A percentile compares a stretch with the other conserved stretches of the same genome.
Conservation (phyloP, 164 flowering plant species). For the Euptelea pleiosperma region DNA sequence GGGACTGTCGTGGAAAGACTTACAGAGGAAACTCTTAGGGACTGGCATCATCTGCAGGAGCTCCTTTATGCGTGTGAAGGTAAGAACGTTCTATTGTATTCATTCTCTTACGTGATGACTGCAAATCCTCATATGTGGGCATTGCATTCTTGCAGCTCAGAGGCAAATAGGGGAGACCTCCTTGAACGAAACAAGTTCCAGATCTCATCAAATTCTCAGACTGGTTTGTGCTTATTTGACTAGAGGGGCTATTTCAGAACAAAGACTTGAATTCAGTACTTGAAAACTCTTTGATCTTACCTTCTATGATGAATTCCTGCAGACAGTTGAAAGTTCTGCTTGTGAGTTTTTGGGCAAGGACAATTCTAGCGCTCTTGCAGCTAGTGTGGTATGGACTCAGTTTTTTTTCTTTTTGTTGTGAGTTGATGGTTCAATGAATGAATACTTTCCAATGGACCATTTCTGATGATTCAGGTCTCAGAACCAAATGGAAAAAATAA, state of each 20-base stretch:
- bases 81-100: slow-evolving; percentile 15
- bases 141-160: slow-evolving; percentile 59
- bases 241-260: slow-evolving; percentile 1
- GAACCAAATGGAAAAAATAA: neutral
- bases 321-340: slow-evolving; percentile 88
- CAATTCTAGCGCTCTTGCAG: slow-evolving; percentile 64
- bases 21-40: slow-evolving; percentile 68
- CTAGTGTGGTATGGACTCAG: slow-evolving; percentile 69
- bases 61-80: slow-evolving; percentile 84
- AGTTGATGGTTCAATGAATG: no score
- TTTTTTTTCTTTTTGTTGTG: neutral
- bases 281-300: neutral
- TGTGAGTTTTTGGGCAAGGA: slow-evolving; percentile 40
- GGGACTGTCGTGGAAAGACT: slow-evolving; percentile 92
- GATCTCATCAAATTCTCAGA: slow-evolving; percentile 96
- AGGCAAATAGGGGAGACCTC: slow-evolving; percentile 88
- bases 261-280: neutral
- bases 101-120: neutral
- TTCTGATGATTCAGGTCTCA: neutral
- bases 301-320: slow-evolving; percentile 21
- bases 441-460: neutral
- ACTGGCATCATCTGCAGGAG: slow-evolving; percentile 58
- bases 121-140: slow-evolving; percentile 8
- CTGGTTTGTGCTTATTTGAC: slow-evolving; percentile 43
- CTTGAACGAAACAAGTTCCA: slow-evolving; percentile 87